Evolutionary conservation across 1,284 basidiomycete species (phyloP).

Genomic region (Waitea zeae): DNA sequence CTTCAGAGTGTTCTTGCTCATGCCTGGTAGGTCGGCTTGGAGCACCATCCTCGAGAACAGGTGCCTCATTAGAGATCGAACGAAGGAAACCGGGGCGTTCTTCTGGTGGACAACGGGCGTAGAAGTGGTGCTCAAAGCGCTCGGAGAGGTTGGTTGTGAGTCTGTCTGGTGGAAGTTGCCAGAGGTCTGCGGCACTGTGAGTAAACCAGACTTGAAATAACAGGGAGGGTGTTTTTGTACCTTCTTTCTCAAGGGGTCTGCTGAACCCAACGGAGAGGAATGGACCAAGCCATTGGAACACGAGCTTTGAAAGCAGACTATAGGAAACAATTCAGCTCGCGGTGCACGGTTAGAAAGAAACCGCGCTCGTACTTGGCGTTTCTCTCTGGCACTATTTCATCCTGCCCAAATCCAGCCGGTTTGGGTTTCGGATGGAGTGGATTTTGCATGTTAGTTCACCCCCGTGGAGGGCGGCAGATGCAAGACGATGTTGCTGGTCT

Average conservation of each 20-base stretch:
- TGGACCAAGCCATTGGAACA: slow-evolving; percentile 31
- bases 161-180: slow-evolving; percentile 23
- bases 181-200: slow-evolving; percentile 23
- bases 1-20: neutral
- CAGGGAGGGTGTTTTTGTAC: slow-evolving; percentile 13
- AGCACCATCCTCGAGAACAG: neutral
- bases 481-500: too few species aligned
- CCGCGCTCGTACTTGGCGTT: slow-evolving; percentile 32
- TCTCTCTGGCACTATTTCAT: slow-evolving; percentile 68
- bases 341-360: neutral
- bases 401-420: slow-evolving; percentile 53
- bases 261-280: slow-evolving; percentile 38
- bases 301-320: slow-evolving; percentile 23
- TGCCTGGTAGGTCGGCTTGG: neutral
- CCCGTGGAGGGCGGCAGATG: too few species aligned
- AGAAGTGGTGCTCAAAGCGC: slow-evolving; percentile 27
- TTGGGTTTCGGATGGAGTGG: slow-evolving; percentile 13
- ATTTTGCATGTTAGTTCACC: too few species aligned
- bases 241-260: slow-evolving; percentile 35
- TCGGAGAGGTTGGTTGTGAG: slow-evolving; percentile 23
- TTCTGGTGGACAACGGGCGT: slow-evolving; percentile 26
- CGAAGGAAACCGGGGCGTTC: slow-evolving; percentile 18
- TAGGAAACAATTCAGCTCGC: neutral
- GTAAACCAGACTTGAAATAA: neutral
- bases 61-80: slow-evolving; percentile 8